phyloP scores from a whole-genome alignment of 495 filamentous ascomycete species.

The Lophiostoma macrostomum region DNA sequence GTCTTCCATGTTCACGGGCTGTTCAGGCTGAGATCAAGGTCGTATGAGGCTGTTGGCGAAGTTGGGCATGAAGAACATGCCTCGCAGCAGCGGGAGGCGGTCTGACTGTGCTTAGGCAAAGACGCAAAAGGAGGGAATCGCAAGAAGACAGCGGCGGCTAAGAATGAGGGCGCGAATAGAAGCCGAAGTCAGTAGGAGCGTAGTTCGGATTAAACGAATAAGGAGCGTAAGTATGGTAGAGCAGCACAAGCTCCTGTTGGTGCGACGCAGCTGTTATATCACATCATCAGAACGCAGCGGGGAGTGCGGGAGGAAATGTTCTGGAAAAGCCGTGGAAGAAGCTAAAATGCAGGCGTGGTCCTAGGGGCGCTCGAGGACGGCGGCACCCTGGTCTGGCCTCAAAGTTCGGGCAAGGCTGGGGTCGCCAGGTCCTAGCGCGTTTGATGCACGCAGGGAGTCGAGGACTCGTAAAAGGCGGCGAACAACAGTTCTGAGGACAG shows the following conservation, averaged over 20 bases:
- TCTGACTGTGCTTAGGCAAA: too few relatives aligned
- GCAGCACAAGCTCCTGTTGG: conserved; percentile 13
- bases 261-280: conserved; percentile 28
- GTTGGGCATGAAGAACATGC: not conserved
- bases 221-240: conserved; percentile 1
- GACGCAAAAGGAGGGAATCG: too few relatives aligned
- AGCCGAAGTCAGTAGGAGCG: too few relatives aligned
- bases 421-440: conserved; percentile 10
- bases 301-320: conserved; percentile 20
- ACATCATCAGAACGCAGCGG: conserved; percentile 27
- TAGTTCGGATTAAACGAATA: conserved; percentile 3
- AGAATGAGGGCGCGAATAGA: too few relatives aligned
- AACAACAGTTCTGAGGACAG: not conserved
- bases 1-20: conserved; percentile 18
- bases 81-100: too few relatives aligned
- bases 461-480: not conserved
- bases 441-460: conserved; percentile 21
- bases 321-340: conserved; percentile 24
- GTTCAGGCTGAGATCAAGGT: not conserved
- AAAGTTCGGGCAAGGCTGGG: conserved; percentile 16
- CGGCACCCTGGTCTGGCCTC: conserved; percentile 14
- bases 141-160: too few relatives aligned
- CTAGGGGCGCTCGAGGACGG: conserved; percentile 6
- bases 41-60: not conserved
- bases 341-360: conserved; percentile 19